phyloP scores from a whole-genome alignment of 768 basidiomycete genomes.

The Dioszegia crocea region DNA sequence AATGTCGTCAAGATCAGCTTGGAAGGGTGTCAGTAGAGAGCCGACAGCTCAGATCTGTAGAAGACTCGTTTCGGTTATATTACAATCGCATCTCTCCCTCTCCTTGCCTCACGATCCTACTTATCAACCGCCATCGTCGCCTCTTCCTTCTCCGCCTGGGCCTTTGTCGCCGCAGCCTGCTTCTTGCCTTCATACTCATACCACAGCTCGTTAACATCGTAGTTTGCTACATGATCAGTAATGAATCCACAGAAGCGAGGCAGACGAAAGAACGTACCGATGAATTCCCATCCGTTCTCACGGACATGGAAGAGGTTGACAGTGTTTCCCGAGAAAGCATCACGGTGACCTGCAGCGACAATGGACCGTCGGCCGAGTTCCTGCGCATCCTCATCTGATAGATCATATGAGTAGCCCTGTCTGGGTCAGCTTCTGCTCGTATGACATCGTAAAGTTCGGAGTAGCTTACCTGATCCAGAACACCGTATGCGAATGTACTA shows the following conservation, averaged over 20 bases:
- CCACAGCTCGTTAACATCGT: slow-evolving; percentile 83
- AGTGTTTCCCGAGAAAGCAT: slow-evolving; percentile 59
- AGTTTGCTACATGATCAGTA: slow-evolving; percentile 63
- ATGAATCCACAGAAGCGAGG: not conserved
- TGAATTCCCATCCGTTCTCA: slow-evolving; percentile 92
- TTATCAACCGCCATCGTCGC: slow-evolving; percentile 5
- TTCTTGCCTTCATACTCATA: slow-evolving; percentile 61
- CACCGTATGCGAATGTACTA: slow-evolving; percentile 98
- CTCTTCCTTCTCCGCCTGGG: slow-evolving; percentile 9
- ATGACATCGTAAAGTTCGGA: not conserved
- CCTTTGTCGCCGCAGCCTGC: slow-evolving; percentile 33
- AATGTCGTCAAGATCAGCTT: no score
- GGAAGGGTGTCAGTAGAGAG: no score
- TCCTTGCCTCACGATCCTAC: not conserved
- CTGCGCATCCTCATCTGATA: slow-evolving; percentile 86
- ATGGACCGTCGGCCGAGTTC: slow-evolving; percentile 91
- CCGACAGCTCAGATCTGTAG: no score
- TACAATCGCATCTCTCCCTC: not conserved
- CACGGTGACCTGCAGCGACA: slow-evolving; percentile 89
- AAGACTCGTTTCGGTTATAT: not conserved
- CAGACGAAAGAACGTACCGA: slow-evolving; percentile 59
- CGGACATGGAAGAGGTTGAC: slow-evolving; percentile 95
- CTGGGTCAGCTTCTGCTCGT: slow-evolving; percentile 3
- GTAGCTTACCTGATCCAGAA: slow-evolving; percentile 83
- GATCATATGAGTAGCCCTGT: slow-evolving; percentile 65